Base-by-base conservation (phyloP, 2,329 filamentous ascomycete species). In the Teratosphaeria destructans region DNA sequence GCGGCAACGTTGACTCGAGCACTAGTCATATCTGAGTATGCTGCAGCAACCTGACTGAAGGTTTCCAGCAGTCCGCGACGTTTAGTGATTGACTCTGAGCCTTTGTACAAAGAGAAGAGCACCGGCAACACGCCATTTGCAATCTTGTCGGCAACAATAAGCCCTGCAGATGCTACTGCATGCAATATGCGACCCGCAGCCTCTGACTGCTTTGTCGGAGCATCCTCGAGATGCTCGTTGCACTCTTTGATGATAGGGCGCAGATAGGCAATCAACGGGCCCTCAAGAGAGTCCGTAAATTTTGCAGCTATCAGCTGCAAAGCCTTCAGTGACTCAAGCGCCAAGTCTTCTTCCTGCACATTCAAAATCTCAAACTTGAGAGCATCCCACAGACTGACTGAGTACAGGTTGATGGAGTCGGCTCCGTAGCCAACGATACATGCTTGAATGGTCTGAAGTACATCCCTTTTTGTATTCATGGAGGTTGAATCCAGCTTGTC, bases 401-500 rank as follows among this genome's bases (percentile, higher is more conserved):
- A 85, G 66, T 85, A 85, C 11, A 81, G 78, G 7, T 83, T 82
- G 32, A 87, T 77, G 0, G 82, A 84, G 11, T 77, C 75, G 7
- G 81, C 76, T 23, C 81, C 81, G 62, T 87, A 88, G 14, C 80
- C 79, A n/a, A 71, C 68, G 26, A 85, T 78, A 61, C 83, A 86
- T 2, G 83, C 80, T 49, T 78, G 77, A 54, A 88, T 76, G n/a
- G 84, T 78, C 67, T 84, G 82, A 5, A 88, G 74, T 1, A 85
- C 83, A 72, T 88, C 85, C 72, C 83, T 81, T 80, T 88, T 88
- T 19, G 86, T 86, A 69, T 85, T 87, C 62, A 82, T 78, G 1
- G 85, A 86, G 3, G 83, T 86, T 1, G 85, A 87, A 66, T 88
- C 85, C 37, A 88, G 77, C 68, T 87, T 87, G 66, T 88, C 85